Evolutionary conservation across 805 yeast species (phyloP), one percentile per base, ranked within the genome.

Genomic region (Kluyveromyces dobzhanskii): DNA sequence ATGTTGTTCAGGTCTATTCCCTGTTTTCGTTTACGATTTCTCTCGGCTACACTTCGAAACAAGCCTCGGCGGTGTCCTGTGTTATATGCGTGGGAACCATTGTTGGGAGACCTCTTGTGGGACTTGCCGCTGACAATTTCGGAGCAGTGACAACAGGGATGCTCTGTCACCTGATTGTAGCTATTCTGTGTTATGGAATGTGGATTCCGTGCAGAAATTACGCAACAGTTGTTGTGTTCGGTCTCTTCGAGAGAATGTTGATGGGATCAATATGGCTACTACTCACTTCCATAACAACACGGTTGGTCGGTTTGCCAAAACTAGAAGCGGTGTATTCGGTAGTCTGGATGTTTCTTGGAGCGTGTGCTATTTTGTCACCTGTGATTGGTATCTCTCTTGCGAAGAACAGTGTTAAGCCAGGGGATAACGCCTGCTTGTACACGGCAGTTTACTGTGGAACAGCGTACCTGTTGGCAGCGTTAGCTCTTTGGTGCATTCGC

Each of bases 241-340:
- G 75, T 1, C 24, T 78, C 11, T 44, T 78, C 4, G 66, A 61
- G 46, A 85, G 86, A 25, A 59, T 66, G 0, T 38, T 72, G 24
- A 77, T 78, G 80, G 85, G 85, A 2, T 61, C 76, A 7, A 61
- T 78, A 30, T 79, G 76, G 71, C 71, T 77, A 3, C 68, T 75
- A 3, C 47, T 70, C 43, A 71, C 78, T 1, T 67, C 82, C 3
- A 60, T 75, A 17, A 54, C 68, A 1, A 70, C 80, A 1, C 55
- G 76, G 37, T 59, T 77, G 17, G 71, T 72, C 13, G 85, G 85
- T 0, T 53, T 78, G 25, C 54, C 65, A 26, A 75, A 71, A 45
- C 55, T 77, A 50, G 71, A 71, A 32, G 69, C 72, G n/a, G 56
- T 68, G 0, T 59, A 69, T 37, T 70, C 75, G 14, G 65, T 74